These are phyloP conservation scores for Stellera chamaejasme DNA, from an alignment of 345 rosid species.

Conservation along the genomic window DNA sequence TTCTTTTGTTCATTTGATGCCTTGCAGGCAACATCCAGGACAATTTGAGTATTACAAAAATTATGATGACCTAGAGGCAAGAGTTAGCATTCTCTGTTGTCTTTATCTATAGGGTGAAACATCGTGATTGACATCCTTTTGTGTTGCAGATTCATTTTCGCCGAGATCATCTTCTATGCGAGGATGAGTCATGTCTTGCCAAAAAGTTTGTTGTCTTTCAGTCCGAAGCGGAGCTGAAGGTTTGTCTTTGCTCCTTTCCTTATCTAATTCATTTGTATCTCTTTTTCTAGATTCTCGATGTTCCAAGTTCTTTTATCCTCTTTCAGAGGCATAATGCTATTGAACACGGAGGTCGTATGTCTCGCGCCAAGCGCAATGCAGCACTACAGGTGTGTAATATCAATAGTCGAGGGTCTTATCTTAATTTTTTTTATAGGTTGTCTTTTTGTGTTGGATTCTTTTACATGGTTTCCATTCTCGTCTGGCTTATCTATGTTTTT, in stretches of 20 bases:
- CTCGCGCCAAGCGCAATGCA: slow-evolving; percentile 87
- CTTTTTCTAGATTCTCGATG: slow-evolving; percentile 2
- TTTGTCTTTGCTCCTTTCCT: slow-evolving; percentile 16
- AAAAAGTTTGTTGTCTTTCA: slow-evolving; percentile 86
- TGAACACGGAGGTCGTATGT: slow-evolving; percentile 96
- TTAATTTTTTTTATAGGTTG: not conserved
- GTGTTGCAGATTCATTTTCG: slow-evolving; percentile 78
- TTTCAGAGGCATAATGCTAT: slow-evolving; percentile 82
- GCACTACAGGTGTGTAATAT: slow-evolving; percentile 65
- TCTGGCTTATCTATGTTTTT: slow-evolving; percentile 2
- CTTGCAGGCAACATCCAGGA: slow-evolving; percentile 82
- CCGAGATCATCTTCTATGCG: slow-evolving; percentile 82
- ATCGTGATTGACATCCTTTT: not conserved
- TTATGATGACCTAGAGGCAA: slow-evolving; percentile 89
- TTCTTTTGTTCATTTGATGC: not conserved
- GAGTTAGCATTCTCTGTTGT: slow-evolving; percentile 7
- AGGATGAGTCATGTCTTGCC: slow-evolving; percentile 88
- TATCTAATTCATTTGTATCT: not conserved
- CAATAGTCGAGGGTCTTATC: slow-evolving; percentile 1
- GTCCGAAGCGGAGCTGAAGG: slow-evolving; percentile 90
- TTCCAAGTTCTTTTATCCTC: slow-evolving; percentile 2
- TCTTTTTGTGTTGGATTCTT: not conserved
- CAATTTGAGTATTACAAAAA: slow-evolving; percentile 80
- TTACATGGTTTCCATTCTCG: not conserved
- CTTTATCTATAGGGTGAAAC: not conserved